These are phyloP conservation scores for Dothistroma pini DNA, from an alignment of 2,329 filamentous ascomycete genomes.

Conservation along the genomic window DNA sequence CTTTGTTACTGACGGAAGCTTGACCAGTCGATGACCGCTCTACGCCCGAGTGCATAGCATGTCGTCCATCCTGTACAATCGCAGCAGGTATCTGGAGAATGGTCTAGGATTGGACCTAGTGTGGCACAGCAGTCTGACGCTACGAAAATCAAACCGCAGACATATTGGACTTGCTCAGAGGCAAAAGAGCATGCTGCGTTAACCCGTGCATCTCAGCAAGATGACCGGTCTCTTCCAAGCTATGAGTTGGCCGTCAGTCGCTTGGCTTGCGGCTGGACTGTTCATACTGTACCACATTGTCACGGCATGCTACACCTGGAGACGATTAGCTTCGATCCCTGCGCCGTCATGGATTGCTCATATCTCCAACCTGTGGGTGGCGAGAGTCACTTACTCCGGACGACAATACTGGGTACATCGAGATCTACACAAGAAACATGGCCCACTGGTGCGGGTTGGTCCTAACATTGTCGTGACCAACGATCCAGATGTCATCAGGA, in stretches of 20 bases:
- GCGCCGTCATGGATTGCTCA: constrained; percentile 1
- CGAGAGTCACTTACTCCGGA: not conserved
- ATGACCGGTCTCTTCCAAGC: not conserved
- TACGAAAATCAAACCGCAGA: not conserved
- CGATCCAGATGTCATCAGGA: not conserved
- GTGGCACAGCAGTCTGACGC: no score
- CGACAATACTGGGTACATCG: constrained; percentile 3
- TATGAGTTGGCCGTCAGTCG: not conserved
- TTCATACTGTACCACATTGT: not conserved
- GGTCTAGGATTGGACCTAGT: no score
- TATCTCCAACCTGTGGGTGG: constrained; percentile 2
- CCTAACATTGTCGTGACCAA: constrained; percentile 1
- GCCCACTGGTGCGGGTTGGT: not conserved
- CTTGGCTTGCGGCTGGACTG: not conserved
- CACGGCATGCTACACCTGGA: not conserved
- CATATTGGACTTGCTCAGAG: not conserved
- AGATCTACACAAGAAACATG: constrained; percentile 4
- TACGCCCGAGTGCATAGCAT: no score
- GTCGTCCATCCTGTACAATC: no score
- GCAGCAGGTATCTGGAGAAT: no score
- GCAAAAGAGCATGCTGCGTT: not conserved
- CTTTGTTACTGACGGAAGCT: no score
- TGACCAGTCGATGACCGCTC: no score
- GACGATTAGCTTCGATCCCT: not conserved
- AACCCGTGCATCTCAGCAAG: not conserved